phyloP scores from a whole-genome alignment of 768 basidiomycete species.

The Kwoniella sp. region DNA sequence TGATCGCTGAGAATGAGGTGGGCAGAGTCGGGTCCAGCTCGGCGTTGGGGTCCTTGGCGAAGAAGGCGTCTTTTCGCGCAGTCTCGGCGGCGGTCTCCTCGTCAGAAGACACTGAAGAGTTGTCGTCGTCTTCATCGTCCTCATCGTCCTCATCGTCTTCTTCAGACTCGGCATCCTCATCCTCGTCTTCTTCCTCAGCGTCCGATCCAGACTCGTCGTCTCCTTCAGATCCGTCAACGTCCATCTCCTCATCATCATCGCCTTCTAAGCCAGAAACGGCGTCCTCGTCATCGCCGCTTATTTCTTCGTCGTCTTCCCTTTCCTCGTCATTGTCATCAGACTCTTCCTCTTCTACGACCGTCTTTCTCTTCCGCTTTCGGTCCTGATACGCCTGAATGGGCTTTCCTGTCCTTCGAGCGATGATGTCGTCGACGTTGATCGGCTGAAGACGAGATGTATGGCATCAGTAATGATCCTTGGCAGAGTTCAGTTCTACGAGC shows the following conservation, averaged over 20 bases:
- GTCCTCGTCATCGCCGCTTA: constrained; percentile 38
- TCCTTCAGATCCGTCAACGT: constrained; percentile 51
- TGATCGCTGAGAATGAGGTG: constrained; percentile 84
- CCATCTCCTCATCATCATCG: constrained; percentile 34
- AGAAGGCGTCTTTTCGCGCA: constrained; percentile 83
- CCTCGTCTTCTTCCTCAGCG: constrained; percentile 53
- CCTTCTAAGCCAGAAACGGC: constrained; percentile 22
- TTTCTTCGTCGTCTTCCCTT: constrained; percentile 53
- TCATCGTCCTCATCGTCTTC: constrained; percentile 58
- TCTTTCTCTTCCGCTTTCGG: constrained; percentile 67
- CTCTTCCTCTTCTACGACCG: constrained; percentile 31
- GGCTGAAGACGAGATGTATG: constrained; percentile 58
- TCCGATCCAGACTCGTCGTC: constrained; percentile 38
- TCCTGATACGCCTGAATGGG: constrained; percentile 53
- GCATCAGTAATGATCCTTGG: neutral
- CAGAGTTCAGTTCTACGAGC: no score
- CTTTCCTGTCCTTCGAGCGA: constrained; percentile 67
- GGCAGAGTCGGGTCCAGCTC: constrained; percentile 63
- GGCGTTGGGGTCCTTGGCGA: constrained; percentile 63
- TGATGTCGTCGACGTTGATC: constrained; percentile 91
- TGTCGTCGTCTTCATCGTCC: constrained; percentile 50
- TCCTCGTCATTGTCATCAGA: constrained; percentile 38
- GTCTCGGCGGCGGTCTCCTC: constrained; percentile 64
- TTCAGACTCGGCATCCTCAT: constrained; percentile 56
- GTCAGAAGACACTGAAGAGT: constrained; percentile 41